phyloP scores from a whole-genome alignment of 441 rosid genomes.

The Pelargonium cotyledonis region DNA sequence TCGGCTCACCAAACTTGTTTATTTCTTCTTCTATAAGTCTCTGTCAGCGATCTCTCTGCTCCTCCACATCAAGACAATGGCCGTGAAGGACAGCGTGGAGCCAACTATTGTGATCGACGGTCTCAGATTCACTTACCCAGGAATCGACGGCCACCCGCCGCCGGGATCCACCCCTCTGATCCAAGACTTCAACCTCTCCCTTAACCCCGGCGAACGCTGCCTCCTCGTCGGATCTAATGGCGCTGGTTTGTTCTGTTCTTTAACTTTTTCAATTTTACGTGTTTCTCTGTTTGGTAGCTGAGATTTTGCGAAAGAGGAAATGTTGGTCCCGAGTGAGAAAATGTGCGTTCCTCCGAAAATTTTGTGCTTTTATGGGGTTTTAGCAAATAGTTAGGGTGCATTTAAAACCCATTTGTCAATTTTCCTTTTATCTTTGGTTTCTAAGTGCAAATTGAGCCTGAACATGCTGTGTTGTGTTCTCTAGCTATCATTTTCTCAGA shows the following conservation, averaged over 20 bases:
- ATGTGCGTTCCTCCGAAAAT: too few relatives aligned
- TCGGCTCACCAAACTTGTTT: too few relatives aligned
- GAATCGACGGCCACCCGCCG: conserved; percentile 92
- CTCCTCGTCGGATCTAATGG: conserved; percentile 96
- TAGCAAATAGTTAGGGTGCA: too few relatives aligned
- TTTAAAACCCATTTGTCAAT: too few relatives aligned
- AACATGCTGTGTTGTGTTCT: too few relatives aligned
- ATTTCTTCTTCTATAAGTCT: too few relatives aligned
- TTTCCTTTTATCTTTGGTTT: too few relatives aligned
- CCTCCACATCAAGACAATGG: conserved; percentile 20
- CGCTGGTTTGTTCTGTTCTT: conserved; percentile 48
- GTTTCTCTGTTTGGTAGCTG: neutral
- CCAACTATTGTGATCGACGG: conserved; percentile 62
- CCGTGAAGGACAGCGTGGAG: conserved; percentile 28
- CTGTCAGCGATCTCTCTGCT: too few relatives aligned
- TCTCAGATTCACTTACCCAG: conserved; percentile 77
- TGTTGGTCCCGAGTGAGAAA: neutral
- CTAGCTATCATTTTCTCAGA: too few relatives aligned
- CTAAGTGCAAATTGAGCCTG: too few relatives aligned
- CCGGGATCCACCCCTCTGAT: conserved; percentile 72
- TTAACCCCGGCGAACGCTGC: conserved; percentile 63
- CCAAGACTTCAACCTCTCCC: conserved; percentile 54
- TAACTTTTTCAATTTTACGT: neutral
- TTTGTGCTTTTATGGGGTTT: neutral
- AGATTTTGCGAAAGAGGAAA: neutral